A percentile compares a stretch with the other conserved stretches of the same genome.
phyloP scores from a whole-genome alignment of 169 alveolate genomes.

The Eimeria maxima region DNA sequence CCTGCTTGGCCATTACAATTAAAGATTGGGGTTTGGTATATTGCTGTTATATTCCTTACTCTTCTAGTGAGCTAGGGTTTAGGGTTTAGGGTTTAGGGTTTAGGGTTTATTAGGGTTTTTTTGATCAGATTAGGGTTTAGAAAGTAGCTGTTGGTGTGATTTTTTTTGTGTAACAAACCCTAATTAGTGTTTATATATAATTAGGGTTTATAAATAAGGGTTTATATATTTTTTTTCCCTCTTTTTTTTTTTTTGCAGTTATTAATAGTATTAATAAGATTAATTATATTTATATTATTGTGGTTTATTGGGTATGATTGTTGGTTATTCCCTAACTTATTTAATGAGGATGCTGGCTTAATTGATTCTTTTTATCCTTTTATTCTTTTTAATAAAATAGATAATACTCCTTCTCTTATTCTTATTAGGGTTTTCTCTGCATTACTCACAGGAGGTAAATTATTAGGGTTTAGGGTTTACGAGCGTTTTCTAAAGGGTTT shows the following conservation, averaged over 20 bases:
- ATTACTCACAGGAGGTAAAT: conserved; percentile 82
- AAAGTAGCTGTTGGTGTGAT: too few species aligned
- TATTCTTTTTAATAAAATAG: conserved; percentile 51
- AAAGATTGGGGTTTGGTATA: conserved; percentile 87
- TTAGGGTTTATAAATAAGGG: not conserved
- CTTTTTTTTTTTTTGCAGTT: not conserved
- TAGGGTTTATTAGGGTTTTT: too few species aligned
- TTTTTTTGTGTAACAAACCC: too few species aligned
- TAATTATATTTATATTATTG: conserved; percentile 81
- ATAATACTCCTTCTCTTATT: conserved; percentile 85
- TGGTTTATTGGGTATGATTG: conserved; percentile 87
- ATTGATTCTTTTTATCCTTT: conserved; percentile 86
- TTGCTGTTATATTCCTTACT: conserved; percentile 85
- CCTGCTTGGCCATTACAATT: conserved; percentile 88
- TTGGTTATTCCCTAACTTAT: conserved; percentile 87
- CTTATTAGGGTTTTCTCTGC: conserved; percentile 85
- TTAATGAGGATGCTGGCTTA: conserved; percentile 87
- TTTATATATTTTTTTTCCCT: not conserved
- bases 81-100: too few species aligned
- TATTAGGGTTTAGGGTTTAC: not conserved
- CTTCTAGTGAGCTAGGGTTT: conserved; percentile 66
- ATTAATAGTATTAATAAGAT: conserved; percentile 76
- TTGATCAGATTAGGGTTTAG: not conserved
- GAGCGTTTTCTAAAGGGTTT: too few species aligned
- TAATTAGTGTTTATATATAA: not conserved